Percentiles rank a stretch among this genome's conserved stretches.
These are phyloP conservation scores for Pelagomonas calceolata DNA, from an alignment of 108 stramenopile genomes.

Conservation along the genomic window DNA sequence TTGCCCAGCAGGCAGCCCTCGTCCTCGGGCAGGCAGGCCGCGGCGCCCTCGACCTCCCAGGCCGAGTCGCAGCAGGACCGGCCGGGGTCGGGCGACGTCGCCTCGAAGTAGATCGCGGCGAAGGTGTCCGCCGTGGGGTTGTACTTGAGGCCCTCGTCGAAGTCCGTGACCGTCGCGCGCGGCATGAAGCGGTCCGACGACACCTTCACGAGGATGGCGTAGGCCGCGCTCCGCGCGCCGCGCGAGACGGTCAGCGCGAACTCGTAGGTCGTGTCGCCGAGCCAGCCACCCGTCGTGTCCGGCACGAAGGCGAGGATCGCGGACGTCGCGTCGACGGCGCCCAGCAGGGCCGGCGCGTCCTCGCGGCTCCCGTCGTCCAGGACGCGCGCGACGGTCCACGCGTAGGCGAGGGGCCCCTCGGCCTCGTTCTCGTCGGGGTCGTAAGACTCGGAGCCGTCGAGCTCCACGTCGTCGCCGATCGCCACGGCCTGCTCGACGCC, in stretches of 20 bases:
- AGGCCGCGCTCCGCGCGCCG: neutral
- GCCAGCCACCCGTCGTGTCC: neutral
- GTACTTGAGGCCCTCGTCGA: neutral
- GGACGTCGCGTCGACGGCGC: neutral
- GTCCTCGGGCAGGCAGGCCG: too few relatives aligned
- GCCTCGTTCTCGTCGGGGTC: neutral
- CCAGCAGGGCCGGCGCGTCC: too few relatives aligned
- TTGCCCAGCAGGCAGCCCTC: neutral
- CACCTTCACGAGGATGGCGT: neutral
- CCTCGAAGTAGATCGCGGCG: neutral
- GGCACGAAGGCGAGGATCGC: neutral
- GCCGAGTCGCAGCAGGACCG: neutral
- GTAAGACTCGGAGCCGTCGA: neutral
- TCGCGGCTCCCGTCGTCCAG: neutral
- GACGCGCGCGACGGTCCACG: neutral
- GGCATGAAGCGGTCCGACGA: neutral
- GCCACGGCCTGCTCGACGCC: neutral
- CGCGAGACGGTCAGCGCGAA: neutral
- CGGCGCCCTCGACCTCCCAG: neutral
- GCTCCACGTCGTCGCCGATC: neutral
- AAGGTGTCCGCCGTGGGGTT: neutral
- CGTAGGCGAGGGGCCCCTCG: neutral
- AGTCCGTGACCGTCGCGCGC: neutral
- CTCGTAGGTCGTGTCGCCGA: neutral
- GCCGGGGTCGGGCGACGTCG: neutral